Evolutionary conservation across 306 rosid genomes (phyloP), one percentile per base, ranked within the genome.

Genomic region (Medicago ruthenica): DNA sequence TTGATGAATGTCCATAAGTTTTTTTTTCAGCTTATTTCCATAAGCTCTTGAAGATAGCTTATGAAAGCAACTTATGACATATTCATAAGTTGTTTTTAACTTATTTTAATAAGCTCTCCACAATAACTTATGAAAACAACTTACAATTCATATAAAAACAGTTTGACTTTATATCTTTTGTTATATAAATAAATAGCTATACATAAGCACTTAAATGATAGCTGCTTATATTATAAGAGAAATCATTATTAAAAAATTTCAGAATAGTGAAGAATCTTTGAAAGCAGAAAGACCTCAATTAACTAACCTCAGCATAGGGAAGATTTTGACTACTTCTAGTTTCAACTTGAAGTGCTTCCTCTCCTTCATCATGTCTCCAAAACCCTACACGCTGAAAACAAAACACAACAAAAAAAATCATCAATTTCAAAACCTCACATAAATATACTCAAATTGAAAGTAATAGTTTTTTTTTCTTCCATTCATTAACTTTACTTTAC

Each of bases 261-360:
- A 51, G 48, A 42, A 42, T 42, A 11, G 13, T 17, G 39, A 34
- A 44, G 47, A 9, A 39, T 61, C 50, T 65, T 69, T 2, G 31
- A 34, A 37, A 55, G n/a, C n/a, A n/a, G 45, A 0, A 47, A 41
- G 76, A 24, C 68, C 47, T 20, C 45, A 12, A 40, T 36, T 22
- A 67, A 70, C 79, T 44, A 53, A 84, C 89, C 87, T 85, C 78
- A 51, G 80, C 63, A 75, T 22, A 34, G 13, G 20, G 76, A 74
- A 76, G 71, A 63, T 76, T 45, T 71, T 66, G 83, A 58, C 68
- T 47, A 44, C 71, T 78, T 58, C 71, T 75, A 58, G 65, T 59
- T 68, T 76, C 71, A 60, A 65, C 81, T 63, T 84, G 71, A 74
- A 72, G 65, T n/a, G 73, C 85, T 47, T 72, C 81, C 36, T 83